Percentiles rank a stretch among this genome's conserved stretches.
phyloP scores from a whole-genome alignment of 2,329 filamentous ascomycete species.

The Fusarium coicis region DNA sequence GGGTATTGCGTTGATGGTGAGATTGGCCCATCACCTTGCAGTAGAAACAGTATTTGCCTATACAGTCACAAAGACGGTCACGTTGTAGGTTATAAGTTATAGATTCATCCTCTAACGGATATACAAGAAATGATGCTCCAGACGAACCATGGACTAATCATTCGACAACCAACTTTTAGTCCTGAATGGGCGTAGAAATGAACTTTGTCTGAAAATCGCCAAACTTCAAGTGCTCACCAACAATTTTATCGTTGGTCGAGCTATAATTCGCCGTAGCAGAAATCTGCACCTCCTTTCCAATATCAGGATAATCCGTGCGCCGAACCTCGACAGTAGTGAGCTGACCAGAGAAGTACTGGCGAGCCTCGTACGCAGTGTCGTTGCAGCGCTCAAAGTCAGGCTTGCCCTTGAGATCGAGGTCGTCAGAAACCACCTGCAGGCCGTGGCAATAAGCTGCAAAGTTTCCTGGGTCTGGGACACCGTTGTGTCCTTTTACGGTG shows the following conservation, averaged over 20 bases:
- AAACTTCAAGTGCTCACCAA: not conserved
- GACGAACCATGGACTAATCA: accelerated
- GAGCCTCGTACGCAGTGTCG: not conserved
- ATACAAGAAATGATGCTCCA: not conserved
- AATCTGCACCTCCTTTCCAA: not conserved
- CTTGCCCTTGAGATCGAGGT: not conserved
- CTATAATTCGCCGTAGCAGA: not conserved
- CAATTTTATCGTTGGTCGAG: not conserved
- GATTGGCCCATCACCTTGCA: not conserved
- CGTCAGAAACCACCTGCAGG: not conserved
- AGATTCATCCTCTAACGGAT: not conserved
- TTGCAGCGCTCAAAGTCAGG: not conserved
- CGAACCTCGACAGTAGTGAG: not conserved
- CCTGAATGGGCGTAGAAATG: not conserved
- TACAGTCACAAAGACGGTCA: not conserved
- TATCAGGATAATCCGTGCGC: not conserved
- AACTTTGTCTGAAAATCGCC: not conserved
- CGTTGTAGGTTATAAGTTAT: not conserved
- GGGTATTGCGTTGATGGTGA: not conserved
- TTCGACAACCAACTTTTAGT: accelerated
- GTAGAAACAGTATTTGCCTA: not conserved
- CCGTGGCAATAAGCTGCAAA: not conserved
- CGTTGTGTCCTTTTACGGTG: not conserved
- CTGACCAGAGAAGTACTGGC: not conserved
- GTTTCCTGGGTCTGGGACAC: not conserved